phyloP scores from a whole-genome alignment of 352 stramenopile genomes.

The Pythium rishiriense region DNA sequence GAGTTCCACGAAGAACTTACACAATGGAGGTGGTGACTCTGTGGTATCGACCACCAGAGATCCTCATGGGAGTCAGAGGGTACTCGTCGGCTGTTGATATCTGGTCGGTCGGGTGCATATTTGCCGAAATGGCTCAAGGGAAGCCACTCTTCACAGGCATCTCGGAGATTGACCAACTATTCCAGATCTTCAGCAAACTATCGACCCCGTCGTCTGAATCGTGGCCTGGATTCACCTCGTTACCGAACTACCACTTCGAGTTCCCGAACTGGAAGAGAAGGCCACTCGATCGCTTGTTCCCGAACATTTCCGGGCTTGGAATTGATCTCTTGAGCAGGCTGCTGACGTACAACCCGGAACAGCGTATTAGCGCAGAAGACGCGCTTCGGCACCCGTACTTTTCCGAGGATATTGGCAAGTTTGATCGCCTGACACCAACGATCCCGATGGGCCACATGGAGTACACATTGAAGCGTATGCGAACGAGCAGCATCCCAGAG shows the following conservation, averaged over 20 bases:
- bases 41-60: conserved; percentile 90
- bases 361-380: conserved; percentile 82
- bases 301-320: conserved; percentile 64
- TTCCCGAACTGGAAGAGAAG: conserved; percentile 80
- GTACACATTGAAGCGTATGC: conserved; percentile 55
- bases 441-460: conserved; percentile 82
- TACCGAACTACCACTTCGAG: conserved; percentile 97
- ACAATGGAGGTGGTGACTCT: conserved; percentile 91
- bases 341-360: conserved; percentile 80
- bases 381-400: conserved; percentile 85
- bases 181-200: conserved; percentile 91
- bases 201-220: conserved; percentile 96
- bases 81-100: conserved; percentile 91
- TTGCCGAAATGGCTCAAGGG: conserved; percentile 95
- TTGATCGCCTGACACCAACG: conserved; percentile 52
- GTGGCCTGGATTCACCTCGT: conserved; percentile 96
- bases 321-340: conserved; percentile 77
- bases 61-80: conserved; percentile 86
- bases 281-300: conserved; percentile 70
- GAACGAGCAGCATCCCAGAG: conserved; percentile 53
- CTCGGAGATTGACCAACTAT: conserved; percentile 84
- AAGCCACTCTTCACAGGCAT: conserved; percentile 83
- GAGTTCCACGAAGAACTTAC: conserved; percentile 87
- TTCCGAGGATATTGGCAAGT: conserved; percentile 41
- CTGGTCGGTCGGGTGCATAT: conserved; percentile 96